Conservation (phyloP, 169 alveolate species). For the Plasmodium blacklocki region DNA sequence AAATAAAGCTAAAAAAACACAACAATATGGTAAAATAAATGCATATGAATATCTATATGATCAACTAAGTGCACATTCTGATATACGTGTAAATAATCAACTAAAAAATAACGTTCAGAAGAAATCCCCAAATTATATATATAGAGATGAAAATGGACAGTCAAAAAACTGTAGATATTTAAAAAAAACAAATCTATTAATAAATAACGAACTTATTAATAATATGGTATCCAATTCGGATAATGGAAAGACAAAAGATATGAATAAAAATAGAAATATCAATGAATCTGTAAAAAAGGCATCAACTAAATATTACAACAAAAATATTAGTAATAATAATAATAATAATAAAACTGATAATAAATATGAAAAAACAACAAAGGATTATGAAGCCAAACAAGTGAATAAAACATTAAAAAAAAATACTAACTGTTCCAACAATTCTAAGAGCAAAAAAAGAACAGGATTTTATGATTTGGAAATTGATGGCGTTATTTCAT, state of each 20-base stretch:
- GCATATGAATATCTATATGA: no score
- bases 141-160: neutral
- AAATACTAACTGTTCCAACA: slow-evolving; percentile 21
- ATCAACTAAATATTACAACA: slow-evolving; percentile 7
- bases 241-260: no score
- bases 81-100: neutral
- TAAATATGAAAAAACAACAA: no score
- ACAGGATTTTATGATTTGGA: slow-evolving; percentile 70
- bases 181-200: no score
- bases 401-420: neutral
- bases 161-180: neutral
- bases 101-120: no score
- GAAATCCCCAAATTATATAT: no score
- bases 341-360: neutral
- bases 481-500: slow-evolving; percentile 71
- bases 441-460: slow-evolving; percentile 44
- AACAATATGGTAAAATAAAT: neutral
- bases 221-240: no score
- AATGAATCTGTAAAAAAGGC: slow-evolving; percentile 2
- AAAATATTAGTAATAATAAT: neutral
- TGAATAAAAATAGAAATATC: no score
- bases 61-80: neutral
- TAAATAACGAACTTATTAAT: no score
- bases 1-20: neutral
- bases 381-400: no score